phyloP scores from a whole-genome alignment of 495 filamentous ascomycete genomes.

The Lepidopterella palustris region DNA sequence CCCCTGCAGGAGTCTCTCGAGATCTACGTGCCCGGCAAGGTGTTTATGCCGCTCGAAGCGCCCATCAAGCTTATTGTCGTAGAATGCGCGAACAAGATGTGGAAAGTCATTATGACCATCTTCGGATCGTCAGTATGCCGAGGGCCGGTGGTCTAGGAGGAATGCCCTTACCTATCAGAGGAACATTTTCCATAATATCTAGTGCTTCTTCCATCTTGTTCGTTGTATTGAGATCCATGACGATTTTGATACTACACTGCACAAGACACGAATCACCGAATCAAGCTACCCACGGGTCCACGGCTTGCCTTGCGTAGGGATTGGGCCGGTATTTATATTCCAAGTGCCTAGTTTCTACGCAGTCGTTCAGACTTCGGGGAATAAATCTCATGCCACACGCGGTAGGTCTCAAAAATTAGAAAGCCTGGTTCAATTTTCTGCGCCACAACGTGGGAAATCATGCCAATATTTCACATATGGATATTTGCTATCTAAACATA shows the following conservation, averaged over 20 bases:
- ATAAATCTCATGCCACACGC: background rate
- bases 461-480: too few relatives aligned
- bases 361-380: background rate
- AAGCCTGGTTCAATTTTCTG: too few relatives aligned
- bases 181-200: background rate
- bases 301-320: too few relatives aligned
- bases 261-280: too few relatives aligned
- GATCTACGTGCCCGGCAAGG: slow-evolving; percentile 3
- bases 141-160: background rate
- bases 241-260: too few relatives aligned
- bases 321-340: too few relatives aligned
- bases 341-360: too few relatives aligned
- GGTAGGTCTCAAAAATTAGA: too few relatives aligned
- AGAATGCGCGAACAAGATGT: slow-evolving; percentile 2
- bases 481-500: too few relatives aligned
- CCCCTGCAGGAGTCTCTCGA: slow-evolving; percentile 2
- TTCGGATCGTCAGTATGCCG: background rate
- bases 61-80: background rate
- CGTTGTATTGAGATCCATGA: background rate
- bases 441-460: too few relatives aligned
- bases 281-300: too few relatives aligned
- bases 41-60: background rate
- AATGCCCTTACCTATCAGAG: background rate
- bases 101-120: slow-evolving; percentile 3
- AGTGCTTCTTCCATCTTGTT: background rate